Evolutionary conservation across 1,284 basidiomycete genomes (phyloP), one percentile per base, ranked within the genome.

Genomic region (Trametes versicolor): DNA sequence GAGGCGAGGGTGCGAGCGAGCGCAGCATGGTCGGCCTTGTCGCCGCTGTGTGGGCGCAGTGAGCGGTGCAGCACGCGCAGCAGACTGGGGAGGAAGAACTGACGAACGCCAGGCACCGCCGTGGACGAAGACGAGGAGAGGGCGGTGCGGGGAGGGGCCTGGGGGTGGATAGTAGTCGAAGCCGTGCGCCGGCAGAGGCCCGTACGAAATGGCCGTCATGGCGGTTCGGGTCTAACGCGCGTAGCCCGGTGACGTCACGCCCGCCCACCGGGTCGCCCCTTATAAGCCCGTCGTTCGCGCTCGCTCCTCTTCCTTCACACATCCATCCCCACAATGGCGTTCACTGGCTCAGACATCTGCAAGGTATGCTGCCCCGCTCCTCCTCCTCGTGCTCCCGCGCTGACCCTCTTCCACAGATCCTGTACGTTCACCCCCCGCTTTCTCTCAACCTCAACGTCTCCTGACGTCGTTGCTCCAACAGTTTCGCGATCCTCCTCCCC

Each of bases 91-190:
- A 29, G 54, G 36, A 23, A 48, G 58, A 25, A 75, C 89, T 81
- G 73, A 92, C 91, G 86, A 77, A 71, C 87, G 80, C 92, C 92
- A 94, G 39, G 92, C 93, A 45, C 92, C 92, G 39, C 93, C 93
- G 71, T 94, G 92, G 19, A 93, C 79, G 71, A 61, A 89, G 70
- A 63, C 87, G 74, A 51, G 78, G 76, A 59, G 68, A 52, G 63
- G 66, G 32, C 48, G 19, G 27, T 41, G 25, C 51, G 48, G 51
- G 65, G 60, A 41, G 36, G 43, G 21, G 34, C 25, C 6, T 10
- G 63, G 47, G 19, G 56, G 79, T 29, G 80, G 54, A 74, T 87
- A 82, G 1, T 85, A 51, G 71, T 90, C 87, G 63, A 89, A 87
- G 23, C 77, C 73, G 48, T 80, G 83, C 23, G 73, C 64, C 4